Base-by-base conservation (phyloP, 257 asterid genomes). In the Solanum microdontum region DNA sequence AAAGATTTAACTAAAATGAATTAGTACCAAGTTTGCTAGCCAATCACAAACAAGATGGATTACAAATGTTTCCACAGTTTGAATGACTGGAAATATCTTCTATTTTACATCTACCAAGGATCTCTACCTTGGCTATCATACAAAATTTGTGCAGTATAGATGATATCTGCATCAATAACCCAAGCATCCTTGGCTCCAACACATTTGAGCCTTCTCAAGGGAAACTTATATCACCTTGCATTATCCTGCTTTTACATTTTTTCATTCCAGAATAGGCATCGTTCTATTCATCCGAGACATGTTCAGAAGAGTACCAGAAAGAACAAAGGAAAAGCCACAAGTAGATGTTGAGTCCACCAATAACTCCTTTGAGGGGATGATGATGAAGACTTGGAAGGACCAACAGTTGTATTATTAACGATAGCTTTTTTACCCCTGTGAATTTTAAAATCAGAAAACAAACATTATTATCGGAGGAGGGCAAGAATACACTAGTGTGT, bases 371-470 rank as follows among this genome's bases (percentile, higher is more conserved):
- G 85, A 10, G n/a, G 70, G 8, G 92, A 87, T 6, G 96, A 90
- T 68, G 95, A 89, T 82, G 95, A 88, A 21, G 98, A 88, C 88
- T 43, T 92, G 72, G 93, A n/a, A 66, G 93, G 86, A 84, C 64
- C 90, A 5, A 87, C 77, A 1, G 97, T 91, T 69, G 92, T 70
- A 87, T 91, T 94, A 85, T 89, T 89, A 0, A 96, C 82, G 2
- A 93, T 87, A 32, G 98, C 93, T 89, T 80, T 92, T 89, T 91
- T 93, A 88, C 91, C 89, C 94, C 99, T 96, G 94, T 55, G 64
- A 68, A 73, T 62, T 62, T 82, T 24, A 9, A 9, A 82, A 34
- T 1, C 84, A 87, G 85, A 48, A 70, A 84, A 33, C n/a, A 85
- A 40, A 34, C 76, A n/a, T 73, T 36, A 83, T 11, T 30, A 55